Evolutionary conservation across 2,329 filamentous ascomycete species (phyloP).

Genomic region (Chalaropsis ovoidea): DNA sequence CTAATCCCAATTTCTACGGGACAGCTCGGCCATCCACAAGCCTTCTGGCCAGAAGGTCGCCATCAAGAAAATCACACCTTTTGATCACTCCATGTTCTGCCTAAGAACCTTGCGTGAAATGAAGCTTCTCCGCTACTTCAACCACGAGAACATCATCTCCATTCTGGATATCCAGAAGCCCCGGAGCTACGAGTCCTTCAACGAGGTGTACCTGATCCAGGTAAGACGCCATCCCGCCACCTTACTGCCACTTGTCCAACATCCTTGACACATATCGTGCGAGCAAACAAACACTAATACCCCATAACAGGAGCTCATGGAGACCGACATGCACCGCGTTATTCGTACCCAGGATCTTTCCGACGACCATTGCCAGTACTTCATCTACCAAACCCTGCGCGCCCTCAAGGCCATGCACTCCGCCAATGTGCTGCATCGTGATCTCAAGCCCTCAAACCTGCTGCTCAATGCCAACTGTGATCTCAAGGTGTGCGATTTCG

Average conservation of each 20-base stretch:
- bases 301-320: slow-evolving; percentile 74
- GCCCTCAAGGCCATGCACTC: slow-evolving; percentile 99
- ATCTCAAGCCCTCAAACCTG: slow-evolving; percentile 94
- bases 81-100: slow-evolving; percentile 99
- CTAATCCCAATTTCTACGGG: not conserved
- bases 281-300: slow-evolving; percentile 24
- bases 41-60: slow-evolving; percentile 96
- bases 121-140: slow-evolving; percentile 98
- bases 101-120: slow-evolving; percentile 93
- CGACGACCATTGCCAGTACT: slow-evolving; percentile 99
- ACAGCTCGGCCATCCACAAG: slow-evolving; percentile 91
- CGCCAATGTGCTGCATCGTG: slow-evolving; percentile 92
- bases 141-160: slow-evolving; percentile 99
- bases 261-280: slow-evolving; percentile 21
- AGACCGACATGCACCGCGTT: slow-evolving; percentile 98
- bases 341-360: slow-evolving; percentile 97
- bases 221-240: slow-evolving; percentile 40
- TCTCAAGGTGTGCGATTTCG: slow-evolving; percentile 97
- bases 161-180: slow-evolving; percentile 99
- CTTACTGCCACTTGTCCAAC: not conserved
- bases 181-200: slow-evolving; percentile 88
- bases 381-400: slow-evolving; percentile 98
- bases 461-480: slow-evolving; percentile 98
- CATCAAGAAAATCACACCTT: slow-evolving; percentile 99
- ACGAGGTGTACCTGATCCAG: slow-evolving; percentile 97